Conservation (phyloP, 164 flowering plant genomes). For the Cinnamomum micranthum region DNA sequence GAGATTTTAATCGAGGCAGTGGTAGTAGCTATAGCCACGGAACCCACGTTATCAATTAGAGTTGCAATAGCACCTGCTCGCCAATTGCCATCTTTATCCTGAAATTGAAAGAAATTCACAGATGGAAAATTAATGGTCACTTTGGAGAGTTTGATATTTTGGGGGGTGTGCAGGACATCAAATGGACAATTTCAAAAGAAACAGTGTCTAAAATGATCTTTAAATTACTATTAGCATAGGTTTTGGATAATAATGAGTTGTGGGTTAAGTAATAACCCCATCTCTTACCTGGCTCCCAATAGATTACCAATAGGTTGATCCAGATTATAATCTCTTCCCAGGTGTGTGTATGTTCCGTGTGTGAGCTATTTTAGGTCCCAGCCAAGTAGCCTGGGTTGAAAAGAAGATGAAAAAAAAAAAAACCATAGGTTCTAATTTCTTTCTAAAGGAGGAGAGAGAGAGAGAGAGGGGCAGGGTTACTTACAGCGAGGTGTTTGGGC, state of each 20-base stretch:
- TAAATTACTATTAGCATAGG: too few species aligned
- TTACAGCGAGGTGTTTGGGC: conserved; percentile 25
- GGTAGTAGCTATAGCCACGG: conserved; percentile 6
- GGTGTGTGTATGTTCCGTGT: too few species aligned
- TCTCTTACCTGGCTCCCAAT: neutral
- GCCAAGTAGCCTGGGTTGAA: too few species aligned
- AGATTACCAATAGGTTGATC: too few species aligned
- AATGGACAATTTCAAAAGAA: neutral
- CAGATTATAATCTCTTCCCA: neutral
- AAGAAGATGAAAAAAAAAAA: neutral
- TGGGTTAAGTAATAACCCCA: too few species aligned
- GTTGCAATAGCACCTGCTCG: conserved; percentile 41
- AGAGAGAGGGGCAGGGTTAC: too few species aligned
- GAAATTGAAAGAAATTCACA: neutral
- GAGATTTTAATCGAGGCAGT: conserved; percentile 15
- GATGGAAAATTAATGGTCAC: neutral
- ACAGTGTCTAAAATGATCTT: too few species aligned
- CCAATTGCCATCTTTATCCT: conserved; percentile 43
- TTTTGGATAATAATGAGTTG: too few species aligned
- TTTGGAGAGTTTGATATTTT: too few species aligned
- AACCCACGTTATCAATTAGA: conserved; percentile 33
- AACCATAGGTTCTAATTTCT: neutral
- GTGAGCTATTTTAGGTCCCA: too few species aligned
- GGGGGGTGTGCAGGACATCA: neutral
- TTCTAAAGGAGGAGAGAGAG: neutral